phyloP scores from a whole-genome alignment of 192 early-diverging fungal genomes.

The Kickxella alabastrina region DNA sequence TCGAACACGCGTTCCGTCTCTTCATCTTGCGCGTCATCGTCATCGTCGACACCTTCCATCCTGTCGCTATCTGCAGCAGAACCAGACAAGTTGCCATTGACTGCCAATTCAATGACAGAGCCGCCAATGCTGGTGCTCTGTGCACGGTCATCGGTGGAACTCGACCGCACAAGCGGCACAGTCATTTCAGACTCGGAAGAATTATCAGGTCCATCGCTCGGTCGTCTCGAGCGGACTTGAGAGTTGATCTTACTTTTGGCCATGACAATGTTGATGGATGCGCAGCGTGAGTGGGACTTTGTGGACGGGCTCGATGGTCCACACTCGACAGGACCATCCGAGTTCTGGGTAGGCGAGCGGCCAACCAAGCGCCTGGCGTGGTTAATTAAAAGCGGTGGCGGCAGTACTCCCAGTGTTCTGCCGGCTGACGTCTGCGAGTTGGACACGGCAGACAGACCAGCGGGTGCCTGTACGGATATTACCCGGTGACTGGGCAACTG shows the following conservation, averaged over 20 bases:
- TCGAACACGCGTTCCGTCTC: conserved; percentile 54
- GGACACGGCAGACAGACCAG: background rate
- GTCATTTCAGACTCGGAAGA: conserved; percentile 11
- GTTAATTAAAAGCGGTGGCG: background rate
- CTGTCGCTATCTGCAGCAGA: conserved; percentile 9
- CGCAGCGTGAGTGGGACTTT: conserved; percentile 45
- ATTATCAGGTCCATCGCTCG: conserved; percentile 31
- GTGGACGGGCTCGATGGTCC: conserved; percentile 7
- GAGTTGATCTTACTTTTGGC: conserved; percentile 10
- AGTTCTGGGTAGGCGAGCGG: conserved; percentile 26
- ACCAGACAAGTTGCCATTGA: conserved; percentile 11
- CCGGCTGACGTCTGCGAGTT: background rate
- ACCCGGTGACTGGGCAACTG: too few relatives aligned
- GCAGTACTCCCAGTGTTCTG: conserved; percentile 1
- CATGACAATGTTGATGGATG: conserved; percentile 29
- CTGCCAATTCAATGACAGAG: background rate
- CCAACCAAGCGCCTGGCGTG: conserved; percentile 21
- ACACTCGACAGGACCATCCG: conserved; percentile 10
- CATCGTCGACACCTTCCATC: conserved; percentile 8
- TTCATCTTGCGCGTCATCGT: conserved; percentile 13
- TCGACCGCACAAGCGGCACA: conserved; percentile 24
- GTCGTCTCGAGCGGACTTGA: conserved; percentile 13
- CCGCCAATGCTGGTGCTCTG: conserved; percentile 3
- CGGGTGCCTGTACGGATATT: too few relatives aligned
- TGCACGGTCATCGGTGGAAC: conserved; percentile 42